These are phyloP conservation scores for Rhizopus sp. DNA, from an alignment of 371 early-diverging fungal species.

Conservation along the genomic window DNA sequence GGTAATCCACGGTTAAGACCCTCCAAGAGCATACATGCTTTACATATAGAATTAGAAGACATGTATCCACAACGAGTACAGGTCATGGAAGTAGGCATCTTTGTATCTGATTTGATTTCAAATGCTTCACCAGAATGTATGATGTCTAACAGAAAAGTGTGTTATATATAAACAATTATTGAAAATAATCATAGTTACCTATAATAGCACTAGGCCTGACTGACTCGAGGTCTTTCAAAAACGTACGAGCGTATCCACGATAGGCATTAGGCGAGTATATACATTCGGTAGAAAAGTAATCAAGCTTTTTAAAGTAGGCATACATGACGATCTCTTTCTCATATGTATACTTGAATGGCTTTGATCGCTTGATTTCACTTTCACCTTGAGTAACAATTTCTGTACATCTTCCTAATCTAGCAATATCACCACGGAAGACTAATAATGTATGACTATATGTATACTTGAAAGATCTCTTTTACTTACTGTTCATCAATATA, in stretches of 20 bases:
- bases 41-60: constrained; percentile 88
- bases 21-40: constrained; percentile 93
- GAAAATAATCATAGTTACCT: constrained; percentile 43
- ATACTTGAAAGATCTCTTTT: neutral
- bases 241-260: constrained; percentile 95
- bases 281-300: constrained; percentile 99
- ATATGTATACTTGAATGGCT: constrained; percentile 99
- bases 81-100: constrained; percentile 66
- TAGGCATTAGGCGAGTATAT: constrained; percentile 99
- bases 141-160: constrained; percentile 64
- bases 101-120: constrained; percentile 67
- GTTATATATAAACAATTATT: neutral
- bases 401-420: constrained; percentile 94
- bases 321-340: constrained; percentile 99
- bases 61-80: constrained; percentile 96
- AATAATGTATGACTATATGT: neutral
- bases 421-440: constrained; percentile 98
- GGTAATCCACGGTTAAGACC: constrained; percentile 91
- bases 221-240: constrained; percentile 97
- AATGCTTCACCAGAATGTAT: constrained; percentile 95
- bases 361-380: constrained; percentile 83
- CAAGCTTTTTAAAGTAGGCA: constrained; percentile 98
- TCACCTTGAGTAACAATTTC: constrained; percentile 85
- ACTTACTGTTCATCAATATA: constrained; percentile 96
- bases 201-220: constrained; percentile 92